Evolutionary conservation across 1,284 basidiomycete genomes (phyloP), one percentile per base, ranked within the genome.

Genomic region (Cutaneotrichosporon mucoides): DNA sequence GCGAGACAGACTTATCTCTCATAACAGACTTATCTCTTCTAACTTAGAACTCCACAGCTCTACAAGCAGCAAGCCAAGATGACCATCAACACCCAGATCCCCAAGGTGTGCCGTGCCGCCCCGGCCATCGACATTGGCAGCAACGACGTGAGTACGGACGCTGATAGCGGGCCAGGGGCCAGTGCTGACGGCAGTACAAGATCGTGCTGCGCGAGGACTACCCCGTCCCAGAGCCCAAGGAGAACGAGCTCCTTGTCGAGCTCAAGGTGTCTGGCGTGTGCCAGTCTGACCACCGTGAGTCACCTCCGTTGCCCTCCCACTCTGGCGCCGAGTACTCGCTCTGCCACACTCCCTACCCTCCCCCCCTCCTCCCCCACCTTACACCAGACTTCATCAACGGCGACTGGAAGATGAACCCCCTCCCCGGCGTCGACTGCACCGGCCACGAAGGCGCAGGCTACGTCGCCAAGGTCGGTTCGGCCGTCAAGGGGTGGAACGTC

Each of bases 221-320:
- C 59, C 62, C 62, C 40, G 59, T 61, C 40, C 62, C 62, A 16
- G 45, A 58, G 54, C 59, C 62, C 43, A 49, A 44, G 13, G 56
- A 56, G 52, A 56, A 54, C 55, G 59, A 64, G 62, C 46, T 64
- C 24, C 62, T 64, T 44, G 52, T 55, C 57, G 53, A 64, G 59
- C 59, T 64, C 56, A 57, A 61, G 55, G 33, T 55, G 34, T 56
- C 47, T 7, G 62, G 62, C 46, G 51, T 64, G 43, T 64, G 62
- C 62, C 62, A 64, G 59, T 52, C 47, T 34, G 62, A 64, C 62
- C 57, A 61, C 59, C 62, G 62, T 63, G 50, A 63, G 62, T 62
- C 24, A 24, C 24, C 24, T 24, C 24, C 24, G 24, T 24, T 24
- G 24, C 24, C 2, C 24, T 24, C 24, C 24, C 24, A 3, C 24